Percentiles rank a stretch among this genome's conserved stretches.
Conservation (phyloP, 371 early-diverging fungal species). For the Rhizopus stolonifer region DNA sequence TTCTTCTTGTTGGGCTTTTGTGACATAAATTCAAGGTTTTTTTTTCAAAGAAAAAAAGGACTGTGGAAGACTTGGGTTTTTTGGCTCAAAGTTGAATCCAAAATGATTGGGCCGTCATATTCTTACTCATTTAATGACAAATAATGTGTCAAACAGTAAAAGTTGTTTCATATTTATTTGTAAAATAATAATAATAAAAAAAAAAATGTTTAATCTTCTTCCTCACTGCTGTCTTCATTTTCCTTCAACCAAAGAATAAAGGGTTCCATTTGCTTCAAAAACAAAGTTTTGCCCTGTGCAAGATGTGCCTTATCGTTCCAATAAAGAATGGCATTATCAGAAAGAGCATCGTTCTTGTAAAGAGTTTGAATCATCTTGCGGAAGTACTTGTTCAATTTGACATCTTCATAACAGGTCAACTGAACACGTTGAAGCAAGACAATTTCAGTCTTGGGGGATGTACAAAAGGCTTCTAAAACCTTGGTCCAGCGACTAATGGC, state of each 20-base stretch:
- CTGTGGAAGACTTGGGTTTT: too few relatives aligned
- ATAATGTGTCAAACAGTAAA: too few relatives aligned
- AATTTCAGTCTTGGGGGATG: constrained; percentile 83
- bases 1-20: neutral
- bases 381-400: constrained; percentile 85
- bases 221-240: constrained; percentile 72
- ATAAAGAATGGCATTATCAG: constrained; percentile 88
- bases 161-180: too few relatives aligned
- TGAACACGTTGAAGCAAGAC: constrained; percentile 82
- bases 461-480: constrained; percentile 71
- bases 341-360: constrained; percentile 88
- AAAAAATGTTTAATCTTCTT: constrained; percentile 47
- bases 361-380: constrained; percentile 76
- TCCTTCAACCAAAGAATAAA: constrained; percentile 83
- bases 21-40: neutral
- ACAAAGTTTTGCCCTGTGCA: constrained; percentile 82
- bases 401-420: constrained; percentile 82
- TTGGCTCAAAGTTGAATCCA: too few relatives aligned
- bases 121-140: too few relatives aligned
- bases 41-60: neutral
- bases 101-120: too few relatives aligned
- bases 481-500: constrained; percentile 68
- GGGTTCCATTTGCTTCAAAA: constrained; percentile 89
- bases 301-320: constrained; percentile 92
- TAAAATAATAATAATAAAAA: neutral